Evolutionary conservation across 1,284 basidiomycete genomes (phyloP).

Genomic region (Earliella scabrosa): DNA sequence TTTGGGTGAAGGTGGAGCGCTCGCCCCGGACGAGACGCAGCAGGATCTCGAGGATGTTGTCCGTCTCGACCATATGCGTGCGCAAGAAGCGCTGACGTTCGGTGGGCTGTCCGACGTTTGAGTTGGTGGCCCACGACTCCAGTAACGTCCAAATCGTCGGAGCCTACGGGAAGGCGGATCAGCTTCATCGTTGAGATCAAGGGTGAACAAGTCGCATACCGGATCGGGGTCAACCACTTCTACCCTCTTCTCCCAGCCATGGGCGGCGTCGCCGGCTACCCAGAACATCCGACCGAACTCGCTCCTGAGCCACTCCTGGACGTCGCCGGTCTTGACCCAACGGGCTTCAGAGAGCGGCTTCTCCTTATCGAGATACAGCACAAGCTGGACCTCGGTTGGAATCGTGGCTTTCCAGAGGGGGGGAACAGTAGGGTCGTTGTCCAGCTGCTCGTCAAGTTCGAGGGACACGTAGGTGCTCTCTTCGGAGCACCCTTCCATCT

Average conservation of each 20-base stretch:
- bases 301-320: constrained; percentile 90
- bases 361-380: constrained; percentile 81
- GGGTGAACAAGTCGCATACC: constrained; percentile 51
- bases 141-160: constrained; percentile 91
- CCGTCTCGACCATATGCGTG: constrained; percentile 82
- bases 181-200: constrained; percentile 13
- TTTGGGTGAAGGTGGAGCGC: constrained; percentile 72
- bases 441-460: constrained; percentile 47
- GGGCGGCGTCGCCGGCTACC: constrained; percentile 70
- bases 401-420: constrained; percentile 60
- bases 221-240: constrained; percentile 93
- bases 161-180: constrained; percentile 52
- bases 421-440: constrained; percentile 61
- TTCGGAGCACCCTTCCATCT: constrained; percentile 82
- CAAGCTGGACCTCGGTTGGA: constrained; percentile 57
- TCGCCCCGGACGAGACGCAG: constrained; percentile 89
- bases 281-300: constrained; percentile 86
- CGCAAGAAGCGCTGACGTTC: constrained; percentile 88
- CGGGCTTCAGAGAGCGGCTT: constrained; percentile 92
- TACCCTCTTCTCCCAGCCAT: constrained; percentile 94
- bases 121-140: constrained; percentile 85
- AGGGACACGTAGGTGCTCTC: constrained; percentile 68
- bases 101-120: constrained; percentile 70
- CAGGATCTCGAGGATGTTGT: constrained; percentile 90
- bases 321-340: constrained; percentile 94